Evolutionary conservation across 495 filamentous ascomycete genomes (phyloP), one percentile per base, ranked within the genome.

Genomic region (Hypoxylon cercidicola): DNA sequence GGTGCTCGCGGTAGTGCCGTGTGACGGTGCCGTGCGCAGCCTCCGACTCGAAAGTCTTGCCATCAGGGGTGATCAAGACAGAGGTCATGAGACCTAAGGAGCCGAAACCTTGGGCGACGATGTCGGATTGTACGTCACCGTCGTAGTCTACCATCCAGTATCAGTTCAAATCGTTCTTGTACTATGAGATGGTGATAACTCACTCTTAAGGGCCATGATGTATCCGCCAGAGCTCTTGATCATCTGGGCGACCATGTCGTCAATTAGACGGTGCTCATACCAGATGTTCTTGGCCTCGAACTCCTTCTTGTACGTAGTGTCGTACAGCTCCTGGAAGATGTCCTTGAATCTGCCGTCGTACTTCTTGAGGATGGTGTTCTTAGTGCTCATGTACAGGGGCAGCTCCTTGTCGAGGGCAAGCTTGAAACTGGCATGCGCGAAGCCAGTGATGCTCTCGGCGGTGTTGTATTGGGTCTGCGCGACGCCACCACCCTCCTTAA

Each of bases 181-280:
- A 20, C 43, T n/a, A 41, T 9, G 16, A 21, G 21, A 1, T 51
- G 40, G 39, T 51, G 21, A 30, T 3, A 32, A 81, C 89, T 73
- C 74, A 93, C 91, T 99, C 88, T 99, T 99, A 72, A 99, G 84
- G 60, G 95, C 95, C 85, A 99, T 99, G 76, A 98, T 85, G 78
- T 91, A 96, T 58, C 95, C 95, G 60, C 95, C 93, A 69, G 89
- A 88, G 78, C 88, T 91, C 88, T 99, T 99, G 84, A 99, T 91
- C 95, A 99, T 99, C 86, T 99, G 94, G 47, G 95, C 95, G 56
- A 99, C 95, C 95, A 99, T 99, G 81, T 99, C 95, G 80, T 99
- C 95, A 72, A 99, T 98, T 34, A 99, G 83, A 68, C 95, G 89
- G 81, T 99, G 95, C 88, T 99, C 95, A 75, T 99, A 99, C 95